Evolutionary conservation across 768 basidiomycete species (phyloP).

Genomic region (Boletus subparvulus): DNA sequence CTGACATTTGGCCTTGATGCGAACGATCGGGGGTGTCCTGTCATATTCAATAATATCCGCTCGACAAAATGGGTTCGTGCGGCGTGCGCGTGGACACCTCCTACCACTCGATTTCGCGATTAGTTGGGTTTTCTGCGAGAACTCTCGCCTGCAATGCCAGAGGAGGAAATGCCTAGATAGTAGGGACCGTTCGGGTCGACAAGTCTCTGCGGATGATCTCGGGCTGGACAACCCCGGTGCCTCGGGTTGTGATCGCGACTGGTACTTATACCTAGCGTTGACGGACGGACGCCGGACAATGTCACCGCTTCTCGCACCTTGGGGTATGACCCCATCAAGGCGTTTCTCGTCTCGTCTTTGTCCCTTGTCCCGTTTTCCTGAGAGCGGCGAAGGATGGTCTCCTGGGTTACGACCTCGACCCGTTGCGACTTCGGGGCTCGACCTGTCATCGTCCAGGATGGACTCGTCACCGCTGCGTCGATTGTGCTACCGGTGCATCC

Average conservation of each 20-base stretch:
- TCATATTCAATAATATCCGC: background rate
- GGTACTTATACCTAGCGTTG: too few relatives aligned
- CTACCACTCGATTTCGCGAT: background rate
- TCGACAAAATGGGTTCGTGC: background rate
- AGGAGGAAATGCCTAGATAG: background rate
- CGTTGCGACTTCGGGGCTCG: background rate
- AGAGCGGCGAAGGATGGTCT: background rate
- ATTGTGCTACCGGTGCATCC: too few relatives aligned
- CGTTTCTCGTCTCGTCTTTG: background rate
- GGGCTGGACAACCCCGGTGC: background rate
- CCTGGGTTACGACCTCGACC: background rate
- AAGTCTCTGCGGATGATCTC: background rate
- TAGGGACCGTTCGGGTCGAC: background rate
- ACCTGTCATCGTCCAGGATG: background rate
- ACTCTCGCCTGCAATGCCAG: too few relatives aligned
- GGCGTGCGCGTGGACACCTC: background rate
- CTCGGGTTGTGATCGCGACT: background rate
- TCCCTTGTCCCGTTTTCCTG: background rate
- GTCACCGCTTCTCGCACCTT: background rate
- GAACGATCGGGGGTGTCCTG: too few relatives aligned
- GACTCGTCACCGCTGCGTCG: too few relatives aligned
- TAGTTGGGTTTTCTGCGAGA: background rate
- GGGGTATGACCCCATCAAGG: too few relatives aligned
- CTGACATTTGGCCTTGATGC: too few relatives aligned
- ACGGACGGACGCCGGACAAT: background rate